Evolutionary conservation across 192 early-diverging fungal species (phyloP).

Genomic region (Mortierella antarctica): DNA sequence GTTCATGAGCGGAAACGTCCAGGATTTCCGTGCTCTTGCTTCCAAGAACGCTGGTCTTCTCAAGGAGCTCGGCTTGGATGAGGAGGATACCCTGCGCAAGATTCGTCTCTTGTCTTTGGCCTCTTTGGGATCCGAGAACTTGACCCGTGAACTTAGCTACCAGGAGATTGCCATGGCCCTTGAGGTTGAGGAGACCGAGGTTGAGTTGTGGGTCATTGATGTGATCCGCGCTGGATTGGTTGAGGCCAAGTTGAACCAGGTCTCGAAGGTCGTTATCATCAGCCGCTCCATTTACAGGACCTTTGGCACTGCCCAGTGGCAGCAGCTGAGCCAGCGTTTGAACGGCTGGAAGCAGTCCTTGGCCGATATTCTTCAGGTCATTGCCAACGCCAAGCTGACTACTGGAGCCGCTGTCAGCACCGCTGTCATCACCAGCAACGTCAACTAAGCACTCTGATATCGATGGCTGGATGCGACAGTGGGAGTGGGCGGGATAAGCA

Average conservation of each 20-base stretch:
- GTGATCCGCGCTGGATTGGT: constrained; percentile 91
- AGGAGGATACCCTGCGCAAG: constrained; percentile 76
- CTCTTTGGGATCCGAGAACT: constrained; percentile 75
- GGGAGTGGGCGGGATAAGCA: too few species aligned
- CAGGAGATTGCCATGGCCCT: constrained; percentile 77
- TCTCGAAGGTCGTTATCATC: constrained; percentile 81
- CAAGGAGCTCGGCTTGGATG: constrained; percentile 56
- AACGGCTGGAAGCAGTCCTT: constrained; percentile 85
- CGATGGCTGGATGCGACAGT: not conserved
- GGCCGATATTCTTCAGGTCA: constrained; percentile 84
- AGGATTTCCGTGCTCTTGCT: constrained; percentile 71
- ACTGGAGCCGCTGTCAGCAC: constrained; percentile 52
- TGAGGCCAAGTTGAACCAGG: constrained; percentile 96
- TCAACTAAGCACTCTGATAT: constrained; percentile 6
- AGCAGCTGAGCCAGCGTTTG: constrained; percentile 72
- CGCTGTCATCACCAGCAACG: constrained; percentile 40
- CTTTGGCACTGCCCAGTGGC: constrained; percentile 89
- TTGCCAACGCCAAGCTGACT: constrained; percentile 86
- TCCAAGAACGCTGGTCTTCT: constrained; percentile 64
- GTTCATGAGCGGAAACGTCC: constrained; percentile 74
- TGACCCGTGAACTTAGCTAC: constrained; percentile 79
- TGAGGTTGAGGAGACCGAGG: constrained; percentile 79
- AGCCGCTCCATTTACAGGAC: constrained; percentile 87
- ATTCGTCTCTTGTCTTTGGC: constrained; percentile 89
- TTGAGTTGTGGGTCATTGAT: constrained; percentile 97